A percentile compares a stretch with the other conserved stretches of the same genome.
phyloP scores from a whole-genome alignment of 2,329 filamentous ascomycete species.

The Trichoderma atroviride region DNA sequence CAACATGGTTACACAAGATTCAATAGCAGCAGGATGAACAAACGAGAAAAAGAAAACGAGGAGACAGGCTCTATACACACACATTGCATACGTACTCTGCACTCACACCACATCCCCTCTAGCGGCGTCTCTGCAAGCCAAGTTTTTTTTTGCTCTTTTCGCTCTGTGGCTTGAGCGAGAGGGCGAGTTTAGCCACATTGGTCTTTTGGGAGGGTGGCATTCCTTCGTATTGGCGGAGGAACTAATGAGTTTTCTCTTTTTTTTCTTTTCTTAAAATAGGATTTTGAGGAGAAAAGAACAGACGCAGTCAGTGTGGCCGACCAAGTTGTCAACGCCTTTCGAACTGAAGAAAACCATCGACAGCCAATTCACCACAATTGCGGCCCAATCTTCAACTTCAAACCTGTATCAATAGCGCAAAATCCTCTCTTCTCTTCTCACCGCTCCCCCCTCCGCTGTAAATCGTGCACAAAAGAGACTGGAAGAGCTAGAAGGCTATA shows the following conservation, averaged over 20 bases:
- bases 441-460: background rate
- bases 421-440: background rate
- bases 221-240: conserved; percentile 23
- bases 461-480: background rate
- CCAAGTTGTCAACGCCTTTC: background rate
- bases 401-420: background rate
- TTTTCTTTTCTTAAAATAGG: background rate
- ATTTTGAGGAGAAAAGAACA: background rate
- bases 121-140: background rate
- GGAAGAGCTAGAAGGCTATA: background rate
- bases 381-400: background rate
- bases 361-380: background rate
- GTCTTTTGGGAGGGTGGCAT: conserved; percentile 18
- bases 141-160: background rate
- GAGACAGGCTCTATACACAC: background rate
- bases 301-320: background rate
- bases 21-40: background rate
- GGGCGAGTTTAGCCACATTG: background rate
- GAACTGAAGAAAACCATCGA: background rate
- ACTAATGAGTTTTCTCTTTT: background rate
- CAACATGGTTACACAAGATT: background rate
- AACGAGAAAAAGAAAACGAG: background rate
- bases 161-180: conserved; percentile 2
- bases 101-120: background rate
- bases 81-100: background rate